Conservation (phyloP, 2,329 filamentous ascomycete species). For the Arthrinium puccinioides region DNA sequence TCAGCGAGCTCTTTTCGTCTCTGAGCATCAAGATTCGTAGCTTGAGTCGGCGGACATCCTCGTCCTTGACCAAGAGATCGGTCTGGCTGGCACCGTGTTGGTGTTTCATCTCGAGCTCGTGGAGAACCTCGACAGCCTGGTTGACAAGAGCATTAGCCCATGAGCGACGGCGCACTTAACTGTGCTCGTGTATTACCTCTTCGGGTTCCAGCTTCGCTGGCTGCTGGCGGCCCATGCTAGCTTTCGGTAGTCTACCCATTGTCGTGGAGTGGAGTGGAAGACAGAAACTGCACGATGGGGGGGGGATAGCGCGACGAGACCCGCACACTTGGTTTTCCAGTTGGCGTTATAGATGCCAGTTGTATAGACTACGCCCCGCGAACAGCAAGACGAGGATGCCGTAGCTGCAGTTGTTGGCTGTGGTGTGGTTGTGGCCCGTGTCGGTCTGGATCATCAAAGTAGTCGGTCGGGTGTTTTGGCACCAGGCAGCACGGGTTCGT, state of each 20-base stretch:
- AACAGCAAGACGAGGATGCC: too few relatives aligned
- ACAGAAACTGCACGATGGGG: too few relatives aligned
- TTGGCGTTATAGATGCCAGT: too few relatives aligned
- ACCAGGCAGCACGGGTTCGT: too few relatives aligned
- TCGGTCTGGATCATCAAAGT: too few relatives aligned
- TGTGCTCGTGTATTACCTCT: slow-evolving; percentile 21
- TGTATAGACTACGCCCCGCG: too few relatives aligned
- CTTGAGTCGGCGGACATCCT: slow-evolving; percentile 63
- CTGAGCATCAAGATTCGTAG: slow-evolving; percentile 65
- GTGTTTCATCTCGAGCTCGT: slow-evolving; percentile 63
- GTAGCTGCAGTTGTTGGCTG: too few relatives aligned
- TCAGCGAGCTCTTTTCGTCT: slow-evolving; percentile 65
- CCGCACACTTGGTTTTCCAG: too few relatives aligned
- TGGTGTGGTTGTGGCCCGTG: too few relatives aligned
- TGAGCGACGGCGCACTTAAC: neutral
- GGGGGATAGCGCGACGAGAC: too few relatives aligned
- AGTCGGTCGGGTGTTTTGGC: too few relatives aligned
- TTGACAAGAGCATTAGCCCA: slow-evolving; percentile 15
- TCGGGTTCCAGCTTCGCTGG: slow-evolving; percentile 27
- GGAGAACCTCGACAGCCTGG: slow-evolving; percentile 27
- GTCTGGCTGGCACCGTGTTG: slow-evolving; percentile 57
- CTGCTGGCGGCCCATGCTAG: slow-evolving; percentile 15
- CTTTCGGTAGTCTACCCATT: slow-evolving; percentile 19
- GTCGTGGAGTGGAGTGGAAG: neutral
- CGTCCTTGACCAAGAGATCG: slow-evolving; percentile 64